Evolutionary conservation across 2,329 filamentous ascomycete species (phyloP).

Genomic region (Herpotrichia juniperi): DNA sequence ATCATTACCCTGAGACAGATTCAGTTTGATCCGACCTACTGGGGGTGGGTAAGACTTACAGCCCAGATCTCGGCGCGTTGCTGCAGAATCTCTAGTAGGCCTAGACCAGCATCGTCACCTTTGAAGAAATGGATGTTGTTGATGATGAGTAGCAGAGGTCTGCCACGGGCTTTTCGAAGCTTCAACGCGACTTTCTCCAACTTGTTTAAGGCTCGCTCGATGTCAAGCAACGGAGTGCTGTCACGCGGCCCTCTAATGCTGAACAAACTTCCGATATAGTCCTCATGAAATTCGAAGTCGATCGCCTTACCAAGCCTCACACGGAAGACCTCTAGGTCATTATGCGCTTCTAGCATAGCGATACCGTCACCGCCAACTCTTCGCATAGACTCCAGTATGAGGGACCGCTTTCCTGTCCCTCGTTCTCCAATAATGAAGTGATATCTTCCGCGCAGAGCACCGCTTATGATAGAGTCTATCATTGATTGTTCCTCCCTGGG

Average conservation of each 20-base stretch:
- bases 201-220: slow-evolving; percentile 96
- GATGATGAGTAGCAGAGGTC: slow-evolving; percentile 84
- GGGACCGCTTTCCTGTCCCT: slow-evolving; percentile 92
- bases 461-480: slow-evolving; percentile 82
- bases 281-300: slow-evolving; percentile 96
- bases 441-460: slow-evolving; percentile 77
- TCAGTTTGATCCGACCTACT: background rate
- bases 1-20: background rate
- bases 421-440: slow-evolving; percentile 92
- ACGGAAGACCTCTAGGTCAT: slow-evolving; percentile 92
- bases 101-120: slow-evolving; percentile 86
- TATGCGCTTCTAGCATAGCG: slow-evolving; percentile 95
- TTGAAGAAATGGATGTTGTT: slow-evolving; percentile 91
- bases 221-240: slow-evolving; percentile 88
- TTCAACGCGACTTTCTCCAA: slow-evolving; percentile 89
- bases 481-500: slow-evolving; percentile 77
- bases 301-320: slow-evolving; percentile 90
- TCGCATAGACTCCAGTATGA: slow-evolving; percentile 92
- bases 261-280: slow-evolving; percentile 95
- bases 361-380: slow-evolving; percentile 86
- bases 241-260: slow-evolving; percentile 91
- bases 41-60: slow-evolving; percentile 65
- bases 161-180: slow-evolving; percentile 65
- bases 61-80: slow-evolving; percentile 97
- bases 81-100: slow-evolving; percentile 90